Evolutionary conservation across 495 filamentous ascomycete genomes (phyloP).

Genomic region (Podospora sp.): DNA sequence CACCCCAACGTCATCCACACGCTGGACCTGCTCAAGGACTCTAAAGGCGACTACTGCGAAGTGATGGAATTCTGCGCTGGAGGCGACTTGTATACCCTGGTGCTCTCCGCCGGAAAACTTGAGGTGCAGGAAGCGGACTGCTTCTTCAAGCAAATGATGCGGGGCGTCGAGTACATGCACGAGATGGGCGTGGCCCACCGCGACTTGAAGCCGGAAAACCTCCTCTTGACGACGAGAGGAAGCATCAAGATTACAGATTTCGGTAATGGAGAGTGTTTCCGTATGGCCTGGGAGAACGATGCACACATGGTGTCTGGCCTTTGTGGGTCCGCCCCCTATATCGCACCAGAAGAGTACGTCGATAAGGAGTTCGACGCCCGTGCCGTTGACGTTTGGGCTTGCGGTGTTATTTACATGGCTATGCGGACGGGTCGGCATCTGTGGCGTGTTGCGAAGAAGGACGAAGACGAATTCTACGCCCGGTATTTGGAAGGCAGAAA

Average conservation of each 20-base stretch:
- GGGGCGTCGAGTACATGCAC: constrained; percentile 98
- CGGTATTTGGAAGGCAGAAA: constrained; percentile 89
- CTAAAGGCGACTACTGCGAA: constrained; percentile 98
- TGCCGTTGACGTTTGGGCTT: constrained; percentile 97
- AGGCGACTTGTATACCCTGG: constrained; percentile 93
- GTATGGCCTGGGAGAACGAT: constrained; percentile 99
- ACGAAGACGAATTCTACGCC: constrained; percentile 95
- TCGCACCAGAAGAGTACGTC: constrained; percentile 94
- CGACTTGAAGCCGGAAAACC: constrained; percentile 96
- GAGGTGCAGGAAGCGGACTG: constrained; percentile 95
- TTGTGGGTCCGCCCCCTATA: constrained; percentile 95
- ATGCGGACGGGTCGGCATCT: constrained; percentile 96
- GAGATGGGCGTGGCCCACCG: constrained; percentile 99
- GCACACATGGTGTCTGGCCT: constrained; percentile 97
- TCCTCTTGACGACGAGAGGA: constrained; percentile 89
- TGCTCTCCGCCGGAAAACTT: constrained; percentile 88
- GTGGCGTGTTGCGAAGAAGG: constrained; percentile 93
- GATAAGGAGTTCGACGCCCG: constrained; percentile 95
- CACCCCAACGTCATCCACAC: constrained; percentile 99
- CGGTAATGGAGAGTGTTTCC: constrained; percentile 98
- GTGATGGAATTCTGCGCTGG: constrained; percentile 99
- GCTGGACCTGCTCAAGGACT: constrained; percentile 89
- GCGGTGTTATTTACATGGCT: constrained; percentile 99
- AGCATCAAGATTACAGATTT: constrained; percentile 99
- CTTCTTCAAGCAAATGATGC: constrained; percentile 99